Percentiles rank a stretch among this genome's conserved stretches.
Evolutionary conservation across 2,329 filamentous ascomycete genomes (phyloP).

Genomic region (Phaeosphaeriaceae sp.): DNA sequence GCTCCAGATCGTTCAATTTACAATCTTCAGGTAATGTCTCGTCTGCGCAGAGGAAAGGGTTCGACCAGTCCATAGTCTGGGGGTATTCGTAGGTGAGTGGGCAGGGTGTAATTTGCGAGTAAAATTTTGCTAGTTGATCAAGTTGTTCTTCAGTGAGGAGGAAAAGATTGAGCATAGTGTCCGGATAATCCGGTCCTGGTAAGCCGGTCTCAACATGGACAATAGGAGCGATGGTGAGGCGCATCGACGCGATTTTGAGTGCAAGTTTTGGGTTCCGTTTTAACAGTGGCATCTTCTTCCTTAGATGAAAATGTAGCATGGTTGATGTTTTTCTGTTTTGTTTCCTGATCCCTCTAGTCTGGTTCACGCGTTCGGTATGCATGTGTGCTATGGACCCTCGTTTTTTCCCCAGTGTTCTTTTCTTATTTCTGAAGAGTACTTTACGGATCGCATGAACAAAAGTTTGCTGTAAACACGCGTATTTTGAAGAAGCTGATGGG

Average conservation of each 20-base stretch:
- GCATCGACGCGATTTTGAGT: conserved; percentile 69
- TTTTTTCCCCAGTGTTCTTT: not conserved
- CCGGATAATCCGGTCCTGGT: conserved; percentile 70
- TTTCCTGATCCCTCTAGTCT: conserved; percentile 19
- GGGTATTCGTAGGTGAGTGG: conserved; percentile 63
- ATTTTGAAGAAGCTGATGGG: conserved; percentile 2
- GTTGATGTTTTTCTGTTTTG: conserved; percentile 10
- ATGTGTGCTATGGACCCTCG: conserved; percentile 3
- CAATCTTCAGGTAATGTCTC: conserved; percentile 22
- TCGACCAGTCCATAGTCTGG: conserved; percentile 68
- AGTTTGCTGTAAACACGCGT: conserved; percentile 19
- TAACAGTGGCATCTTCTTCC: conserved; percentile 13
- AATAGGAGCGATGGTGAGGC: conserved; percentile 69
- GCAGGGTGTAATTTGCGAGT: conserved; percentile 71
- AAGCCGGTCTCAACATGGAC: conserved; percentile 64
- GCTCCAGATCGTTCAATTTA: conserved; percentile 45
- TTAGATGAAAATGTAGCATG: conserved; percentile 17
- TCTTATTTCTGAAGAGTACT: not conserved
- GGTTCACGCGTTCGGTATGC: conserved; percentile 15
- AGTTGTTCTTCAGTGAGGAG: conserved; percentile 74
- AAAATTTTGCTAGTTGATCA: conserved; percentile 73
- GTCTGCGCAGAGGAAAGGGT: conserved; percentile 45
- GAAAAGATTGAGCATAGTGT: conserved; percentile 73
- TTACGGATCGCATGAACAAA: not conserved
- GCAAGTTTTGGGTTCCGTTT: conserved; percentile 57